Conservation (phyloP, 208 protist species). For the Entamoeba histolytica region DNA sequence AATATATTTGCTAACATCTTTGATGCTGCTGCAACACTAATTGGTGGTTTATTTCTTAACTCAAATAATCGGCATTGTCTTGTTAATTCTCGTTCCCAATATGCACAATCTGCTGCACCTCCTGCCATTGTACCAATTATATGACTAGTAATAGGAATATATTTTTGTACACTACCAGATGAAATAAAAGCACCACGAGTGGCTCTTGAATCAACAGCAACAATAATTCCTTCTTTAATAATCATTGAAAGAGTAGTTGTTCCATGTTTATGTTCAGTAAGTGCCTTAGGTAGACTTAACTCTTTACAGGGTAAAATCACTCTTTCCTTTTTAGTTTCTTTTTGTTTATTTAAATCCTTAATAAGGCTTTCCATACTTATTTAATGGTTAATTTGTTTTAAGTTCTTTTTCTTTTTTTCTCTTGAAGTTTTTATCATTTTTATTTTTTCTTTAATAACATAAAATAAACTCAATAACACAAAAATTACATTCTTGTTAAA, state of each 20-base stretch:
- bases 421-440: neutral
- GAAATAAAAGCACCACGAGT: conserved; percentile 88
- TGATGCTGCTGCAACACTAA: conserved; percentile 87
- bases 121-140: conserved; percentile 97
- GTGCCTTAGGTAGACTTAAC: neutral
- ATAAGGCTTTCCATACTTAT: too few species aligned
- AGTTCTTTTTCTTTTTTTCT: neutral
- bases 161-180: conserved; percentile 94
- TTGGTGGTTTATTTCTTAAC: conserved; percentile 72
- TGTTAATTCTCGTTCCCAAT: conserved; percentile 88
- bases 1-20: conserved; percentile 97
- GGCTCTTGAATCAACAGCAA: conserved; percentile 94
- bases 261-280: conserved; percentile 44
- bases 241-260: conserved; percentile 95
- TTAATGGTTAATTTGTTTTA: neutral
- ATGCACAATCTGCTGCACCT: conserved; percentile 96
- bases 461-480: too few species aligned
- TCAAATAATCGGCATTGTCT: conserved; percentile 68
- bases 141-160: conserved; percentile 94
- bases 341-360: too few species aligned
- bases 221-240: conserved; percentile 82
- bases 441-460: too few species aligned
- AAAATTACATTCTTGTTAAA: too few species aligned
- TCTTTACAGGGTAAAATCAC: neutral
- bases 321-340: too few species aligned